These are phyloP conservation scores for Epichloe amarillans DNA, from an alignment of 2,329 filamentous ascomycete genomes.

Conservation along the genomic window DNA sequence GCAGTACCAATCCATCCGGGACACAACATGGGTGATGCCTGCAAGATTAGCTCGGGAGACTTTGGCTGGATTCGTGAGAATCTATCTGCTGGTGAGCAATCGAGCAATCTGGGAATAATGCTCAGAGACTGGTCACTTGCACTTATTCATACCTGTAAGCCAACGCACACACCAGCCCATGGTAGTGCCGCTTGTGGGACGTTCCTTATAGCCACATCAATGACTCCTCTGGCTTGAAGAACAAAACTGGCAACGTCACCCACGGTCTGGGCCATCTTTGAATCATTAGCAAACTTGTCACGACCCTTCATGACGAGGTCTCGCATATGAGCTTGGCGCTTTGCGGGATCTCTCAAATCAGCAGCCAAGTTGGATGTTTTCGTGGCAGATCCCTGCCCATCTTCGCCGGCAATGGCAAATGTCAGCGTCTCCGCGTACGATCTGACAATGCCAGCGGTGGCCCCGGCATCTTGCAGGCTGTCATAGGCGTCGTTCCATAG, in stretches of 20 bases:
- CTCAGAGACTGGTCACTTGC: background rate
- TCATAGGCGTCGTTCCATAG: constrained; percentile 8
- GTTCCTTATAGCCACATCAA: constrained; percentile 7
- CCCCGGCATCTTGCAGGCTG: constrained; percentile 2
- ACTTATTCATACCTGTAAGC: constrained; percentile 4
- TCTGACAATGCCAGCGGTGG: constrained; percentile 5
- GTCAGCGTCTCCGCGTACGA: constrained; percentile 6
- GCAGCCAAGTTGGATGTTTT: background rate
- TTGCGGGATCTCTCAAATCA: constrained; percentile 5
- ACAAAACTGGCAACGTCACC: constrained; percentile 6
- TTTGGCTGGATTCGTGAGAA: constrained; percentile 7
- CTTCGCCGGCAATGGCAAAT: constrained; percentile 5
- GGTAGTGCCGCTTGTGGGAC: constrained; percentile 7
- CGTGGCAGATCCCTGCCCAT: background rate
- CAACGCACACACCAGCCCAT: constrained; percentile 8
- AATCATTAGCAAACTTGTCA: constrained; percentile 7
- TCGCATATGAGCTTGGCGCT: constrained; percentile 7
- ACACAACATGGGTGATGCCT: constrained; percentile 6
- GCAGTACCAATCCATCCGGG: constrained; percentile 7
- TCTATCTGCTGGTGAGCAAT: constrained; percentile 2
- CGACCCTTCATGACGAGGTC: constrained; percentile 6
- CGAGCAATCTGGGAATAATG: background rate
- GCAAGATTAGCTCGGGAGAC: constrained; percentile 5
- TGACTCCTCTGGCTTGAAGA: constrained; percentile 6
- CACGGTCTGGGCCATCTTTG: constrained; percentile 6